These are phyloP conservation scores for Hordeum pubiflorum DNA, from an alignment of 202 grass and related monocot species.

Conservation along the genomic window DNA sequence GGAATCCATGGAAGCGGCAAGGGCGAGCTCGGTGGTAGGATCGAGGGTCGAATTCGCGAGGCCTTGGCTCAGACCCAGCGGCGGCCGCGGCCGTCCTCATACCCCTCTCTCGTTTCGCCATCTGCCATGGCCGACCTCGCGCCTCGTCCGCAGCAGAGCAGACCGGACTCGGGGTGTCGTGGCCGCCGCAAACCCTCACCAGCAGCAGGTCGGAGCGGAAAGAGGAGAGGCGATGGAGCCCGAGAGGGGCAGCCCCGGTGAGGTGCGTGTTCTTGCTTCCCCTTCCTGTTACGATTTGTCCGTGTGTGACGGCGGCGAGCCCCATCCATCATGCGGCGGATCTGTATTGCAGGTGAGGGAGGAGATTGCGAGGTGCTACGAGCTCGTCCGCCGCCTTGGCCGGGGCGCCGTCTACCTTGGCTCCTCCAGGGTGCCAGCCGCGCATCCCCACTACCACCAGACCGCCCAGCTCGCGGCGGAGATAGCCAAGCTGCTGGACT, in stretches of 20 bases:
- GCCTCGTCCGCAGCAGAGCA: not conserved
- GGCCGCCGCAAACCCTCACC: not conserved
- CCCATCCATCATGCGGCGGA: not conserved
- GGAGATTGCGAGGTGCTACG: slow-evolving; percentile 78
- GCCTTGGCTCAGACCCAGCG: not conserved
- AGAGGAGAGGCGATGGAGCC: not conserved
- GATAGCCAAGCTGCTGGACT: slow-evolving; percentile 60
- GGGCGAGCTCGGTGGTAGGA: not conserved
- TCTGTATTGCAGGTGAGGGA: slow-evolving; percentile 50
- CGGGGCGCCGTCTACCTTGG: slow-evolving; percentile 79
- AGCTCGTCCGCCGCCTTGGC: slow-evolving; percentile 73
- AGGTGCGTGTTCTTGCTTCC: slow-evolving; percentile 1
- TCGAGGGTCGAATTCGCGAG: not conserved
- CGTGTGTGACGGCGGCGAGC: not conserved
- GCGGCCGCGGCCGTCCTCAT: not conserved
- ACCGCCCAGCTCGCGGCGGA: slow-evolving; percentile 60
- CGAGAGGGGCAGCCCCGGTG: slow-evolving; percentile 41
- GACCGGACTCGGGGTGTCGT: not conserved
- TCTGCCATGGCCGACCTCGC: not conserved
- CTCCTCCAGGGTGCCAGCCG: slow-evolving; percentile 55
- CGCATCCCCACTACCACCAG: slow-evolving; percentile 59
- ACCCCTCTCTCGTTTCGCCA: not conserved
- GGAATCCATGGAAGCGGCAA: slow-evolving; percentile 23
- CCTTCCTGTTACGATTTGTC: not conserved
- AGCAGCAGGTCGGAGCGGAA: not conserved